Evolutionary conservation across 1,284 basidiomycete genomes (phyloP).

Genomic region (Butyriboletus appendiculatus): DNA sequence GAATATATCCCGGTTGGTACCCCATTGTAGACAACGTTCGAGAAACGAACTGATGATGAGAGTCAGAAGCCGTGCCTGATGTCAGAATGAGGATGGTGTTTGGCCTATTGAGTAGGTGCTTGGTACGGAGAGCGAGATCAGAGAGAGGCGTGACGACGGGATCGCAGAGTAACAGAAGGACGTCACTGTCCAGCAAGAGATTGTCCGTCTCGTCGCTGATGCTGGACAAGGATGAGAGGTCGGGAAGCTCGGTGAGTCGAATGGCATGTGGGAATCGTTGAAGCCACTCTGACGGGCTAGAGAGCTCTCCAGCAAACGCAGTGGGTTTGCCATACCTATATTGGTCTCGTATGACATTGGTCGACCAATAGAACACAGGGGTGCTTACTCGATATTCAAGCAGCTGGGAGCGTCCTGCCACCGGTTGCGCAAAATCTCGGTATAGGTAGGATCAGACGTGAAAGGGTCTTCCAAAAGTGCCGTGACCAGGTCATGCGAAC

Average conservation of each 20-base stretch:
- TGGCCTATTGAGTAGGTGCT: slow-evolving; percentile 43
- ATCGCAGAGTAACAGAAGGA: slow-evolving; percentile 60
- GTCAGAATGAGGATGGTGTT: slow-evolving; percentile 56
- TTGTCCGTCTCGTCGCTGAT: slow-evolving; percentile 17
- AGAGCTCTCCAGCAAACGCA: slow-evolving; percentile 18
- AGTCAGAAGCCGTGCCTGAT: slow-evolving; percentile 28
- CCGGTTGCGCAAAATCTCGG: slow-evolving; percentile 43
- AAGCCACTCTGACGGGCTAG: slow-evolving; percentile 54
- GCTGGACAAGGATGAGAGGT: slow-evolving; percentile 24
- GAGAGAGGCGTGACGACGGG: slow-evolving; percentile 51
- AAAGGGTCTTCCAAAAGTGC: slow-evolving; percentile 71
- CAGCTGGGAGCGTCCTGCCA: slow-evolving; percentile 40
- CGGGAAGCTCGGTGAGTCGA: slow-evolving; percentile 47
- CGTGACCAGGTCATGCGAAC: slow-evolving; percentile 56
- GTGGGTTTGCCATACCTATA: slow-evolving; percentile 26
- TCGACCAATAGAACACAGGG: slow-evolving; percentile 2
- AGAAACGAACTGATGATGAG: slow-evolving; percentile 16
- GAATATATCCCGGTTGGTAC: slow-evolving; percentile 35
- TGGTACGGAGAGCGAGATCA: slow-evolving; percentile 35
- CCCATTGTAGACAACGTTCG: slow-evolving; percentile 18
- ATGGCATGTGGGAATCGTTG: slow-evolving; percentile 50
- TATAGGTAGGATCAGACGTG: slow-evolving; percentile 46
- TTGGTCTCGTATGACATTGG: not conserved
- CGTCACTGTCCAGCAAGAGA: slow-evolving; percentile 51
- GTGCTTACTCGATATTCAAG: slow-evolving; percentile 45